Conservation (phyloP, 208 protist species). For the Acanthamoeba triangularis region DNA sequence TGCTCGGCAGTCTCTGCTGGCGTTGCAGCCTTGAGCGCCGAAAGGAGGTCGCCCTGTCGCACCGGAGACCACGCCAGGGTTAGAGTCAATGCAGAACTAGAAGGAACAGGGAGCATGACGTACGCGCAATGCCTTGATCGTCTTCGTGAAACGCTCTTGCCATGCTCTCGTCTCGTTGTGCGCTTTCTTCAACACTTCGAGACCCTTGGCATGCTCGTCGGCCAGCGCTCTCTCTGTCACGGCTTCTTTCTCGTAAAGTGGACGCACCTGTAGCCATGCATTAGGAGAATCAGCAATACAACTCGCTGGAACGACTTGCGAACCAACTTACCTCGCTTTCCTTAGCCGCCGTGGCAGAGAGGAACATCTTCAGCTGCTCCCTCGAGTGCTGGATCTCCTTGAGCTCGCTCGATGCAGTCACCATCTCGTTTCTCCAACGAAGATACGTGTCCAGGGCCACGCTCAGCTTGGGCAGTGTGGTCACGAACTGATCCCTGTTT, state of each 20-base stretch:
- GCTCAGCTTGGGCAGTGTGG: neutral
- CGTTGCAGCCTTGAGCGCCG: neutral
- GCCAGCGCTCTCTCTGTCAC: neutral
- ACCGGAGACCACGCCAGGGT: neutral
- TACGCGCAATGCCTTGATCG: constrained; percentile 5
- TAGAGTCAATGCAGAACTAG: too few relatives aligned
- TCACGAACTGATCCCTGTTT: neutral
- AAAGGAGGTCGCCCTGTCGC: neutral
- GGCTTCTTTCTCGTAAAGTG: neutral
- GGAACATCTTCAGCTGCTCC: neutral
- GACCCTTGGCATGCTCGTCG: neutral
- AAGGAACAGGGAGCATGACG: neutral
- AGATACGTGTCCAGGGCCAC: neutral
- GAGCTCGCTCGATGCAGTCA: neutral
- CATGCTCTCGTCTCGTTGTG: constrained; percentile 8
- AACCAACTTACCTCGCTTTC: neutral
- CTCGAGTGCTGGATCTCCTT: neutral
- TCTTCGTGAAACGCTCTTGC: constrained; percentile 37
- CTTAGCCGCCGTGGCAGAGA: neutral
- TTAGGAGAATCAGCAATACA: too few relatives aligned
- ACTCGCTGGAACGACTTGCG: too few relatives aligned
- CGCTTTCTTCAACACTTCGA: constrained; percentile 8
- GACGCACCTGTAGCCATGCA: neutral
- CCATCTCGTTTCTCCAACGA: neutral
- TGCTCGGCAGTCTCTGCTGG: neutral